Evolutionary conservation across 805 yeast species (phyloP).

Genomic region (Geotrichum ghanense): DNA sequence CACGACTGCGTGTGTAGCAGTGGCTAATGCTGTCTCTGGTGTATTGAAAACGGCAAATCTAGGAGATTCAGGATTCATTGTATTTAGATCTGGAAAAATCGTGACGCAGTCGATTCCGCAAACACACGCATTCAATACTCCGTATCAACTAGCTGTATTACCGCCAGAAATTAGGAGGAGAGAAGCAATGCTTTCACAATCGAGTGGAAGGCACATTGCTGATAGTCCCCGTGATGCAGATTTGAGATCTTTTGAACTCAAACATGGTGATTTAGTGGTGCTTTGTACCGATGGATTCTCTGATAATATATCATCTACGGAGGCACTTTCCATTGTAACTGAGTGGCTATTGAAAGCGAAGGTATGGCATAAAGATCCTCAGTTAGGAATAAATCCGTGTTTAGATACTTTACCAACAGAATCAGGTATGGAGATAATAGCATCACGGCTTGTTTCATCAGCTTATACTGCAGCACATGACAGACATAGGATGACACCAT

Average conservation of each 20-base stretch:
- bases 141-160: conserved; percentile 78
- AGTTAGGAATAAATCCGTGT: conserved; percentile 16
- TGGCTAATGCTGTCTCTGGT: conserved; percentile 39
- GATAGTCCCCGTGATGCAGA: conserved; percentile 65
- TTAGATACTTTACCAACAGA: conserved; percentile 6
- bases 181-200: conserved; percentile 17
- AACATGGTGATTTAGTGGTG: conserved; percentile 63
- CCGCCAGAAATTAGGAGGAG: conserved; percentile 52
- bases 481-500: conserved; percentile 67
- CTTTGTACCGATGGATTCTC: conserved; percentile 92
- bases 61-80: conserved; percentile 93
- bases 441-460: conserved; percentile 47
- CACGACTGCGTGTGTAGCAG: conserved; percentile 83
- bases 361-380: conserved; percentile 22
- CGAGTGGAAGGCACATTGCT: conserved; percentile 44
- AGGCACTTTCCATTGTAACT: conserved; percentile 54
- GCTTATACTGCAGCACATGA: conserved; percentile 65
- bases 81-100: conserved; percentile 56
- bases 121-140: conserved; percentile 83
- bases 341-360: conserved; percentile 35
- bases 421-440: conserved; percentile 33
- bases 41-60: conserved; percentile 57
- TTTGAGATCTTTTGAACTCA: conserved; percentile 49
- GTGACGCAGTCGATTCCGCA: conserved; percentile 63
- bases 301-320: conserved; percentile 68